Percentiles rank a stretch among this genome's conserved stretches.
phyloP scores from a whole-genome alignment of 108 stramenopile species.

The Aurantiochytrium sp. region DNA sequence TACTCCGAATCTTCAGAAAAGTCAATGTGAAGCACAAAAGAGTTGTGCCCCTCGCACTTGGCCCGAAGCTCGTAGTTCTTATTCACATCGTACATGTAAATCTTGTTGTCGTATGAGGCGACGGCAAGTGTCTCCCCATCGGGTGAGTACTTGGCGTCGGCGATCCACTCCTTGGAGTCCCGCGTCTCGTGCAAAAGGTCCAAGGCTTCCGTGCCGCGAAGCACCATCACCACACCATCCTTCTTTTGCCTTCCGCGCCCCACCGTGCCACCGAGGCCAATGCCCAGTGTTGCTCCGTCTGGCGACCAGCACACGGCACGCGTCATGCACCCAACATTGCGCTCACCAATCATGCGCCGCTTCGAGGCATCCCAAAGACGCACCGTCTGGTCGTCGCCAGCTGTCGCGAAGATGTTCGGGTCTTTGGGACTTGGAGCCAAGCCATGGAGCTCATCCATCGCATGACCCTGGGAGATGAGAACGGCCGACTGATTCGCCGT shows the following conservation, averaged over 20 bases:
- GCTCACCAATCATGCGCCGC: conserved; percentile 2
- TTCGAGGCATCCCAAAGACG: conserved; percentile 56
- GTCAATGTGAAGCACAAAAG: conserved; percentile 42
- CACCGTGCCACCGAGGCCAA: conserved; percentile 45
- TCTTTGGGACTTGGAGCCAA: conserved; percentile 42
- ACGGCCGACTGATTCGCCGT: conserved; percentile 36
- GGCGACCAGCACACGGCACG: conserved; percentile 44
- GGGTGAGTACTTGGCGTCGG: conserved; percentile 33
- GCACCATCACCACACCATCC: conserved; percentile 27
- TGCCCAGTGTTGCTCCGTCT: conserved; percentile 36
- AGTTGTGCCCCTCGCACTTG: conserved; percentile 32
- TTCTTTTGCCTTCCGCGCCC: conserved; percentile 16
- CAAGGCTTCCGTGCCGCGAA: neutral
- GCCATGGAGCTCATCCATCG: conserved; percentile 35
- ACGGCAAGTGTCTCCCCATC: conserved; percentile 44
- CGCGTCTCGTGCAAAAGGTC: conserved; percentile 34
- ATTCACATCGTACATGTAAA: conserved; percentile 42
- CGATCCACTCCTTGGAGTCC: conserved; percentile 43
- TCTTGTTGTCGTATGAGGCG: conserved; percentile 35
- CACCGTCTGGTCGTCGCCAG: conserved; percentile 56
- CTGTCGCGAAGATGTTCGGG: conserved; percentile 46
- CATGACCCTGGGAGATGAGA: conserved; percentile 36
- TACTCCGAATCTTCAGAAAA: conserved; percentile 42
- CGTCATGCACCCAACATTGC: conserved; percentile 29
- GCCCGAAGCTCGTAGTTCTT: conserved; percentile 33